These are phyloP conservation scores for Logfia minima DNA, from an alignment of 129 eudicot species.

Conservation along the genomic window DNA sequence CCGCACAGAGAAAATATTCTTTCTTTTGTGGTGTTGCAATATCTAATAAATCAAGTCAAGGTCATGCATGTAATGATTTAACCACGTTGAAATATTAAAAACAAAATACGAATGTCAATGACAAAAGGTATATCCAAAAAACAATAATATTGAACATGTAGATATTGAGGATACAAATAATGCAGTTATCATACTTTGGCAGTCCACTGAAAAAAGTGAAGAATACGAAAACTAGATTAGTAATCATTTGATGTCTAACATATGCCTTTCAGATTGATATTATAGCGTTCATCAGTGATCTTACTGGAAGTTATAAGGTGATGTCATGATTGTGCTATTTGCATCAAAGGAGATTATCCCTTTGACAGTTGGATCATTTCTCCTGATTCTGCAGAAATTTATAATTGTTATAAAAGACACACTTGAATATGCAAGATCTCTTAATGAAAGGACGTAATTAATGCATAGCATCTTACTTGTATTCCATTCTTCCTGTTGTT, in stretches of 20 bases:
- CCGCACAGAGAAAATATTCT: slow-evolving; percentile 96
- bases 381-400: slow-evolving; percentile 53
- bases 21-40: slow-evolving; percentile 92
- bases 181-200: slow-evolving; percentile 97
- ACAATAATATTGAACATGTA: slow-evolving; percentile 8
- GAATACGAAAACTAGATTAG: slow-evolving; percentile 21
- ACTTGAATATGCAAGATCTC: neutral
- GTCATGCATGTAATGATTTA: slow-evolving; percentile 14
- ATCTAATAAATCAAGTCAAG: slow-evolving; percentile 62
- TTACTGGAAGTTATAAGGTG: slow-evolving; percentile 98
- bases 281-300: slow-evolving; percentile 32
- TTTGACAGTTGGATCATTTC: slow-evolving; percentile 82
- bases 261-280: neutral
- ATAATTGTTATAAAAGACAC: slow-evolving; percentile 3
- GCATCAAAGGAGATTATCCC: slow-evolving; percentile 89
- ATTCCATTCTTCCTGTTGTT: slow-evolving; percentile 96
- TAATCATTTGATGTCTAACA: neutral
- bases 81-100: neutral
- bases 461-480: slow-evolving; percentile 65
- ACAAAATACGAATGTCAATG: neutral
- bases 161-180: slow-evolving; percentile 77
- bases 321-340: slow-evolving; percentile 81
- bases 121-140: neutral
- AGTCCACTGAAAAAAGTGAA: slow-evolving; percentile 67
- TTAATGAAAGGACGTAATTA: slow-evolving; percentile 9